These are phyloP conservation scores for Hericium erinaceus DNA, from an alignment of 768 basidiomycete species.

Conservation along the genomic window DNA sequence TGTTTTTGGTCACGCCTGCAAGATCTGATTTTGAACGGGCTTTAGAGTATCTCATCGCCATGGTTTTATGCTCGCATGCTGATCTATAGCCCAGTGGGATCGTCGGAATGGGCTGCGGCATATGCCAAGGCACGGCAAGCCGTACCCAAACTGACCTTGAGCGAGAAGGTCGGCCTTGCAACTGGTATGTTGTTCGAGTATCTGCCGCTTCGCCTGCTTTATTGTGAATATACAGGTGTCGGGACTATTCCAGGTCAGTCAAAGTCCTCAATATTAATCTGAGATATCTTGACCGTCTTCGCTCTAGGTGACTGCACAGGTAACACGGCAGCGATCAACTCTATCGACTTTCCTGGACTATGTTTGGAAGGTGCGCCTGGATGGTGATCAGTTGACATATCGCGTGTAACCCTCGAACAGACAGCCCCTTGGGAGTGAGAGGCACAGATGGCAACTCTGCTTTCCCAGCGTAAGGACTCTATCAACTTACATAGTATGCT, in stretches of 20 bases:
- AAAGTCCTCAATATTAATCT: too few species aligned
- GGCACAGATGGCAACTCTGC: conserved; percentile 31
- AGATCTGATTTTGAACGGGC: too few species aligned
- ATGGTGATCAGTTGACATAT: not conserved
- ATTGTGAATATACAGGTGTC: not conserved
- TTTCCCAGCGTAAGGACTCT: conserved; percentile 34
- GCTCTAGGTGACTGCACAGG: conserved; percentile 13
- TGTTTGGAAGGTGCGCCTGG: conserved; percentile 17
- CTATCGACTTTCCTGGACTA: conserved; percentile 15
- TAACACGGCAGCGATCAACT: conserved; percentile 12
- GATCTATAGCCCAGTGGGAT: conserved; percentile 7
- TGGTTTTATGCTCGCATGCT: not conserved
- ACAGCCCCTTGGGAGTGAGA: conserved; percentile 28
- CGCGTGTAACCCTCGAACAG: not conserved
- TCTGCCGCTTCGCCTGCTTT: not conserved
- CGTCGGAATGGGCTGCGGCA: conserved; percentile 45
- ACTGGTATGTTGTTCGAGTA: conserved; percentile 11
- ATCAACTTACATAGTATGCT: conserved; percentile 31
- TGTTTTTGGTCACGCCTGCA: too few species aligned
- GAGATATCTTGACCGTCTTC: too few species aligned
- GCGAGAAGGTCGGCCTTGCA: conserved; percentile 19
- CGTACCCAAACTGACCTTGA: conserved; percentile 10
- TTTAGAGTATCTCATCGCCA: too few species aligned
- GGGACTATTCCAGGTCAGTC: not conserved
- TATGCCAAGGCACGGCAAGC: conserved; percentile 26